Base-by-base conservation (phyloP, 164 flowering plant genomes). In the Chimonanthus salicifolius region DNA sequence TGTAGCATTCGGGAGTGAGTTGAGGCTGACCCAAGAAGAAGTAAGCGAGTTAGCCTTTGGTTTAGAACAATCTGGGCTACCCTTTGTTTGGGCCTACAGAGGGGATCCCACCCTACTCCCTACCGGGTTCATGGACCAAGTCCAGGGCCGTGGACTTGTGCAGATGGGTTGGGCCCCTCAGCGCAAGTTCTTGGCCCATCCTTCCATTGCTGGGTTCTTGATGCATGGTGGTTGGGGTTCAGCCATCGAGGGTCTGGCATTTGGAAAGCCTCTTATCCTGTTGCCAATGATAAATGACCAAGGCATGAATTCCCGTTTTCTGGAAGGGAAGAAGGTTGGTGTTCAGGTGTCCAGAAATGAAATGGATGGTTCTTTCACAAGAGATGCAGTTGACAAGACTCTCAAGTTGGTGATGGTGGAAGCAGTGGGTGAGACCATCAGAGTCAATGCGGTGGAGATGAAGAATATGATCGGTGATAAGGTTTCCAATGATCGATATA, bases 221-320 rank as follows among this genome's bases (percentile, higher is more conserved):
- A 80, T 80, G 7, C 87, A 87, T 63, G 79, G 81, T 6, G 88
- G 88, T 4, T 84, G 85, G 87, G 78, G 84, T 58, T 85, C 88
- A 0, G 64, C 80, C 0, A 74, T 84, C 4, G 90, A 87, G 74
- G 85, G 71, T 5, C 75, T 87, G 13, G 68, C 66, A 7, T 74
- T 73, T 11, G 85, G 82, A 0, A 64, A 64, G 49, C 84, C 13
- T 0, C 74, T 83, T 0, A 47, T 82, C 11, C 7, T 86, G 70
- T 67, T 85, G 49, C 77, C 88, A 15, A 64, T 78, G 7, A n/a
- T 68, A 9, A 21, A 58, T 2, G 89, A 82, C 64, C 86, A 83
- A 20, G 75, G 78, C 0, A 54, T 84, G 58, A 75, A 77, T 71
- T 78, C 87, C 0, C 84, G 80, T 69, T 48, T 82, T n/a, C 7